phyloP scores from a whole-genome alignment of 2,329 filamentous ascomycete genomes.

The Chaetomiaceae sp. region DNA sequence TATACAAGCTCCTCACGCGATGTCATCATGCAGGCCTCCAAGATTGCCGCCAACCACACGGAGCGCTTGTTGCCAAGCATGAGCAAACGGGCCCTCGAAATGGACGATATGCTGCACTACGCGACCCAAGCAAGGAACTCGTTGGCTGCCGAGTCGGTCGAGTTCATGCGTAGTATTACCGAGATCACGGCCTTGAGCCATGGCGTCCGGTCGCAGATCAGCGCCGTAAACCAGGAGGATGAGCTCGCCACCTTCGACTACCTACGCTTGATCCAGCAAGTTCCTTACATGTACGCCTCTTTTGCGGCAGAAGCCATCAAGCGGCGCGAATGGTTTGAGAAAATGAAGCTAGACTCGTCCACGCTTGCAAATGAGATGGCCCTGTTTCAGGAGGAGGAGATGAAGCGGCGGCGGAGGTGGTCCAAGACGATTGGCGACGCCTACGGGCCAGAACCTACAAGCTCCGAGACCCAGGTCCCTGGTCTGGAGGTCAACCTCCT shows the following conservation, averaged over 20 bases:
- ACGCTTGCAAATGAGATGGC: constrained; percentile 91
- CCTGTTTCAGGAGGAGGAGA: constrained; percentile 85
- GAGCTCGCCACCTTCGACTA: constrained; percentile 77
- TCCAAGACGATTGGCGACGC: constrained; percentile 76
- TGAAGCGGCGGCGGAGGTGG: constrained; percentile 85
- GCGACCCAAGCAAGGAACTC: constrained; percentile 63
- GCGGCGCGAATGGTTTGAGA: constrained; percentile 85
- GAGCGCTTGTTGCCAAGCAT: constrained; percentile 57
- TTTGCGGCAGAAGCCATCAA: constrained; percentile 81
- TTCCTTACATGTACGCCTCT: constrained; percentile 86
- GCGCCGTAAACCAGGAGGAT: constrained; percentile 66
- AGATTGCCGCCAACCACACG: constrained; percentile 59
- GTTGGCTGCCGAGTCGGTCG: constrained; percentile 59
- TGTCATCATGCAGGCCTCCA: constrained; percentile 56
- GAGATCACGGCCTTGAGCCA: constrained; percentile 71
- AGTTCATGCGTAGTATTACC: constrained; percentile 78
- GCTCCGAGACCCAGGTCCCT: constrained; percentile 62
- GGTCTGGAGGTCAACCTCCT: constrained; percentile 82
- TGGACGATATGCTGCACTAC: constrained; percentile 56
- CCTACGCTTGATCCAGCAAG: constrained; percentile 71
- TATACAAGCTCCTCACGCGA: constrained; percentile 61
- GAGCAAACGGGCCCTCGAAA: constrained; percentile 51
- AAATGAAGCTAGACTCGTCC: constrained; percentile 80
- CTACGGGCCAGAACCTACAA: constrained; percentile 58
- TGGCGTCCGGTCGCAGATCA: constrained; percentile 67